Conservation (phyloP, 345 rosid genomes). For the Bruguiera parviflora region DNA sequence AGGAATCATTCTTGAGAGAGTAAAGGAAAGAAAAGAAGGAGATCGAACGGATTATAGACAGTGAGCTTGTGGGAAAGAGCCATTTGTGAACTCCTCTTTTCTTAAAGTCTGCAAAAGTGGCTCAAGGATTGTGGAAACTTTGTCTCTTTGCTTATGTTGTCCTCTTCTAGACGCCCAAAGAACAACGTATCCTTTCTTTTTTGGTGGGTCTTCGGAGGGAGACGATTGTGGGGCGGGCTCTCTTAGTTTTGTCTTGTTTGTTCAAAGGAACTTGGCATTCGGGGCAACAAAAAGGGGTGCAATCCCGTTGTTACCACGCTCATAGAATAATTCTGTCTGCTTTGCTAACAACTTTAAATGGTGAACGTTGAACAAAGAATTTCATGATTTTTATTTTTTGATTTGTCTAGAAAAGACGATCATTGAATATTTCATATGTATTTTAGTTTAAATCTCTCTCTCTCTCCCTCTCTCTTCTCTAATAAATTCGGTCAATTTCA, state of each 20-base stretch:
- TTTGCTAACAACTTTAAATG: conserved; percentile 7
- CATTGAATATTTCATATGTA: conserved; percentile 1
- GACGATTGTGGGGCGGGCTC: neutral
- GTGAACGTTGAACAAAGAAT: conserved; percentile 6
- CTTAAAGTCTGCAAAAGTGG: conserved; percentile 44
- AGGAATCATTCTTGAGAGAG: conserved; percentile 8
- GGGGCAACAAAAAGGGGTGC: conserved; percentile 16
- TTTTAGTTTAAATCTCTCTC: neutral
- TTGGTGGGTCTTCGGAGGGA: conserved; percentile 15
- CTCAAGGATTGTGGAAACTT: conserved; percentile 34
- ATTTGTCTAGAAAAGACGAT: neutral
- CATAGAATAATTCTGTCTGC: neutral
- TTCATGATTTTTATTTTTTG: conserved; percentile 1
- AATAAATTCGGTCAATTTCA: no score
- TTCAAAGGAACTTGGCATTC: conserved; percentile 2
- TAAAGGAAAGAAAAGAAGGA: conserved; percentile 9
- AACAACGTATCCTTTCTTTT: neutral
- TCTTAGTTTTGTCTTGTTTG: conserved; percentile 23
- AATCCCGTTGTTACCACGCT: neutral
- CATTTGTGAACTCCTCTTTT: conserved; percentile 35
- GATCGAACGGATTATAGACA: conserved; percentile 8
- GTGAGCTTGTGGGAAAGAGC: conserved; percentile 31
- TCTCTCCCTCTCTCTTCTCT: neutral
- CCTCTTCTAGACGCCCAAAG: conserved; percentile 29
- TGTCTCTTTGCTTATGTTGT: conserved; percentile 40